Base-by-base conservation (phyloP, 1,284 basidiomycete genomes). In the Malassezia sp. region DNA sequence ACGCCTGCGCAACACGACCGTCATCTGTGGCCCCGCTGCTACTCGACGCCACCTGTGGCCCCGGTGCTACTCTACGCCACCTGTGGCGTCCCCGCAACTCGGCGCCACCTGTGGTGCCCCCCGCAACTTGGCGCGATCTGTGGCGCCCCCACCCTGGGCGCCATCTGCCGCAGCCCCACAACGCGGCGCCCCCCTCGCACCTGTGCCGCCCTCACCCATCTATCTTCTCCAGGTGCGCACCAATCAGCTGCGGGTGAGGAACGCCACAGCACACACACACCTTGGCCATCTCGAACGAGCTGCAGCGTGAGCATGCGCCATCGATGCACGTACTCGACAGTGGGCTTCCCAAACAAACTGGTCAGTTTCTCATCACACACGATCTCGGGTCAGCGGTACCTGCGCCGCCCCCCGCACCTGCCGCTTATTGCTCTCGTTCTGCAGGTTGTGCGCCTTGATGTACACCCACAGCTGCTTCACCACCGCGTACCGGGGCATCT, bases 381-480 rank as follows among this genome's bases (percentile, higher is more conserved):
- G 49, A 89, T 88, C 70, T 86, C 82, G 14, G 9, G 15, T 36
- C 5, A 28, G 37, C 22, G 27, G 21, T 5, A 3, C 40, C 5
- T 22, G 20, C 15, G 14, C n/a, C 7, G 2, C 2, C 3, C n/a
- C 3, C 40, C 52, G 20, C 37, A 60, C 59, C 45, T 62, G 57
- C 26, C 78, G 78, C 71, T 76, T 82, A 71, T 88, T 84, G 6
- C 65, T 67, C 3, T 85, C 84, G 64, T 88, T 85, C 72, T 89
- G 85, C 36, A 88, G 73, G 26, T 80, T 74, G 54, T 84, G 77
- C 9, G 66, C 74, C 67, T 84, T 86, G 71, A 89, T 88, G 70
- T 88, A 82, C 10, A 76, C 78, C 85, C 85, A 89, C 4, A 89
- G 72, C 50, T 80, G 79, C 70, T 88, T 89, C 38, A 88, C 85